phyloP scores from a whole-genome alignment of 2,329 filamentous ascomycete genomes.

The Diatrype stigma region DNA sequence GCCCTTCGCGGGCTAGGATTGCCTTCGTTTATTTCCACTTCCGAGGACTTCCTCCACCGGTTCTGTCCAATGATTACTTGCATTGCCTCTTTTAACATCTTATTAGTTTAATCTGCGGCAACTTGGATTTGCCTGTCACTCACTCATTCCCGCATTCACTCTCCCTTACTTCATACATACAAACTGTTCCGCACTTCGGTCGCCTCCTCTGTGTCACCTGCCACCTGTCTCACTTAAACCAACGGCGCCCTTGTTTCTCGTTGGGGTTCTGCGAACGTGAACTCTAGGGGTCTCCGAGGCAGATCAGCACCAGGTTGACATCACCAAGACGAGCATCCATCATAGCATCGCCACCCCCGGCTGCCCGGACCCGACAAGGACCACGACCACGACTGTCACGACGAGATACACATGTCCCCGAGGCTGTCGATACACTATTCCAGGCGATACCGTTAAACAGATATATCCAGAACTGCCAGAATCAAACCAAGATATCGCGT shows the following conservation, averaged over 20 bases:
- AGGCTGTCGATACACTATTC: no score
- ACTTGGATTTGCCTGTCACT: neutral
- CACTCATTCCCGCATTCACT: neutral
- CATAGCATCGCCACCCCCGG: no score
- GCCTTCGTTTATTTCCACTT: neutral
- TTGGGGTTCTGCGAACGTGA: neutral
- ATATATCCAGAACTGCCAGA: no score
- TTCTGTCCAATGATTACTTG: no score
- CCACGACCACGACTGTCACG: neutral
- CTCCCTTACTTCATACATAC: neutral
- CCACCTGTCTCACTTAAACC: neutral
- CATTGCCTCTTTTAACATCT: no score
- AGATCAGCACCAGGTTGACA: neutral
- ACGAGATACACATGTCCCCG: no score
- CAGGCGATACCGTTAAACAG: no score
- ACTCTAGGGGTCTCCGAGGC: no score
- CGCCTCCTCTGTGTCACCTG: neutral
- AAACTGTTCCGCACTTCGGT: neutral
- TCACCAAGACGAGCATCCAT: no score
- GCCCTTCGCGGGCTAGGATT: neutral
- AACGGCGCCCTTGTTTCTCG: neutral
- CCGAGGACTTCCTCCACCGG: neutral
- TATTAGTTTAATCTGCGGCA: neutral
- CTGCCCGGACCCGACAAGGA: neutral
- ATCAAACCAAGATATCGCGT: neutral